These are phyloP conservation scores for Yamadazyma endophytica DNA, from an alignment of 805 yeast species.

Conservation along the genomic window DNA sequence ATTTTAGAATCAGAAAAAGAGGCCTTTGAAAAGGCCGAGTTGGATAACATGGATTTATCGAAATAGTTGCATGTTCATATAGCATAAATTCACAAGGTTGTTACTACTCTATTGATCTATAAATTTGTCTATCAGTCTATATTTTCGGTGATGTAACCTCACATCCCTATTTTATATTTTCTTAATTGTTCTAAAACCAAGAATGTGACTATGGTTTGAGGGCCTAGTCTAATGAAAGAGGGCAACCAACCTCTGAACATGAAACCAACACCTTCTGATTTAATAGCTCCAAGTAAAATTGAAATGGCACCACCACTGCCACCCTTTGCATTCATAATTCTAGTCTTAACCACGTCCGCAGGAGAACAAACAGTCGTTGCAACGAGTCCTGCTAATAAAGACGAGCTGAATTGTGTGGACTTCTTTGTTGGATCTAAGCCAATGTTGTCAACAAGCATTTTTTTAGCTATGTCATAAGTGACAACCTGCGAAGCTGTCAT, in stretches of 20 bases:
- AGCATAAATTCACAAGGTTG: slow-evolving; percentile 1
- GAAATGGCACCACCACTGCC: slow-evolving; percentile 42
- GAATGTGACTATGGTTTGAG: slow-evolving; percentile 70
- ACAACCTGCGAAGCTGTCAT: slow-evolving; percentile 93
- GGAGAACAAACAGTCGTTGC: slow-evolving; percentile 93
- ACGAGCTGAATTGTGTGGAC: slow-evolving; percentile 73
- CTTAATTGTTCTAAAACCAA: slow-evolving; percentile 65
- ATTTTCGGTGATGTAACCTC: slow-evolving; percentile 1
- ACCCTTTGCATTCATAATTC: slow-evolving; percentile 71
- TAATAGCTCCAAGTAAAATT: slow-evolving; percentile 53
- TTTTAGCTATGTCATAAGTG: slow-evolving; percentile 74
- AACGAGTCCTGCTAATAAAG: slow-evolving; percentile 76
- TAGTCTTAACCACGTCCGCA: slow-evolving; percentile 84
- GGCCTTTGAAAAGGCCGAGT: slow-evolving; percentile 78
- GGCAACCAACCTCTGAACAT: slow-evolving; percentile 93
- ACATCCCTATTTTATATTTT: slow-evolving; percentile 49
- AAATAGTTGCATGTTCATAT: slow-evolving; percentile 1
- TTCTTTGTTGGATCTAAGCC: slow-evolving; percentile 56
- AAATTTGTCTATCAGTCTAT: slow-evolving; percentile 1
- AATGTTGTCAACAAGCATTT: slow-evolving; percentile 46
- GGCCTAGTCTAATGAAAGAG: slow-evolving; percentile 80
- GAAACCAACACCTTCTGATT: slow-evolving; percentile 69
- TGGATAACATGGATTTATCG: slow-evolving; percentile 66
- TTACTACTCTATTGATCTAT: slow-evolving; percentile 2
- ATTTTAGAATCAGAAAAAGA: slow-evolving; percentile 93